A percentile compares a stretch with the other conserved stretches of the same genome.
phyloP scores from a whole-genome alignment of 2,329 filamentous ascomycete species.

The Arthrinium puccinioides region DNA sequence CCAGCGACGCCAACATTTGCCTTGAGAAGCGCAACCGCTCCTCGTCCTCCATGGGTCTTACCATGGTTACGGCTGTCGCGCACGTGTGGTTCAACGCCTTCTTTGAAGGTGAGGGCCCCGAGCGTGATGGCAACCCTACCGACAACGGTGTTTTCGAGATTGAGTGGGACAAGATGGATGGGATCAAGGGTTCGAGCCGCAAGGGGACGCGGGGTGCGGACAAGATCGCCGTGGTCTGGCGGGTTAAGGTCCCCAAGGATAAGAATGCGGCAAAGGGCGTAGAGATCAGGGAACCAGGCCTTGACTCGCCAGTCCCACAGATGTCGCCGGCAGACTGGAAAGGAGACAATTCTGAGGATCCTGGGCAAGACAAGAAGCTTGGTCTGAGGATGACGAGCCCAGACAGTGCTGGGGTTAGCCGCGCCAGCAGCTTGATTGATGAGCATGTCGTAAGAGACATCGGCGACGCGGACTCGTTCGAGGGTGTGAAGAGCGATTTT shows the following conservation, averaged over 20 bases:
- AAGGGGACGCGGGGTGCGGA: slow-evolving; percentile 82
- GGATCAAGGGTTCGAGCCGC: slow-evolving; percentile 80
- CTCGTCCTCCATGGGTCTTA: slow-evolving; percentile 68
- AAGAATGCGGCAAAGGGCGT: slow-evolving; percentile 13
- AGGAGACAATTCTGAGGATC: slow-evolving; percentile 41
- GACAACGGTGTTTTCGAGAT: slow-evolving; percentile 57
- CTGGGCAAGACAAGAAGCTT: slow-evolving; percentile 52
- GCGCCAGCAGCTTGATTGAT: slow-evolving; percentile 57
- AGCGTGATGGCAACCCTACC: slow-evolving; percentile 57
- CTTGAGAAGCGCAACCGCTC: slow-evolving; percentile 81
- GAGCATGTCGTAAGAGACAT: slow-evolving; percentile 10
- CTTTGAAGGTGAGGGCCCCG: slow-evolving; percentile 77
- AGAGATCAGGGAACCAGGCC: slow-evolving; percentile 57
- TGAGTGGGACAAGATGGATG: slow-evolving; percentile 70
- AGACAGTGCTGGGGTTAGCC: slow-evolving; percentile 60
- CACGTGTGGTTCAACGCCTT: slow-evolving; percentile 97
- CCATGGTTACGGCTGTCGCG: slow-evolving; percentile 86
- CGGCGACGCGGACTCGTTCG: slow-evolving; percentile 11
- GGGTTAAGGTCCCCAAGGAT: slow-evolving; percentile 27
- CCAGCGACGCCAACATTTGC: slow-evolving; percentile 83
- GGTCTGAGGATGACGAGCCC: slow-evolving; percentile 61
- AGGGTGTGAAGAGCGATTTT: slow-evolving; percentile 5
- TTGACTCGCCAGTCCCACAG: slow-evolving; percentile 64
- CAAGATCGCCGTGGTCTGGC: slow-evolving; percentile 79
- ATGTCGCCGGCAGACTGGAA: slow-evolving; percentile 69